Conservation (phyloP, 495 filamentous ascomycete genomes). For the Talaromyces borbonicus region DNA sequence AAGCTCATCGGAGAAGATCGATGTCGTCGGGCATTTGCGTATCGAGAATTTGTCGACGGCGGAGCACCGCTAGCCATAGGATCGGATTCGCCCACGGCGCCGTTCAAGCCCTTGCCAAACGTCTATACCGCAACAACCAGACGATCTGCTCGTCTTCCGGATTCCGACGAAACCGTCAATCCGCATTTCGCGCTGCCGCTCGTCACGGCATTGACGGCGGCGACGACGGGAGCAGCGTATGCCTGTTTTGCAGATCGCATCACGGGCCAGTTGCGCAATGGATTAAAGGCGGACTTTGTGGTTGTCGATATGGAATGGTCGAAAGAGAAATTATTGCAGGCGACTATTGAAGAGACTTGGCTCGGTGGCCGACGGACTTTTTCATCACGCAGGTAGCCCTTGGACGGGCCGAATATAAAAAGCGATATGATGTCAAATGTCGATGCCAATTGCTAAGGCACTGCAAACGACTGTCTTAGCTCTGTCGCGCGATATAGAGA, state of each 20-base stretch:
- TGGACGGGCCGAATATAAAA: too few species aligned
- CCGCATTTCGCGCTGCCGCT: slow-evolving; percentile 41
- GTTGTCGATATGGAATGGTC: slow-evolving; percentile 50
- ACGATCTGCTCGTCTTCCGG: slow-evolving; percentile 41
- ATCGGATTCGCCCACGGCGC: slow-evolving; percentile 51
- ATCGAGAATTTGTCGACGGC: slow-evolving; percentile 46
- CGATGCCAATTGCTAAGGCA: too few species aligned
- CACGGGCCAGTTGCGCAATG: slow-evolving; percentile 37
- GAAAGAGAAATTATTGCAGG: slow-evolving; percentile 39
- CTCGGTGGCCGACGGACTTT: slow-evolving; percentile 41
- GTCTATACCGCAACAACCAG: slow-evolving; percentile 53
- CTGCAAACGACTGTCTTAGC: too few species aligned
- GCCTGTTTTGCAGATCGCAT: slow-evolving; percentile 46
- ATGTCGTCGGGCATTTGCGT: slow-evolving; percentile 48
- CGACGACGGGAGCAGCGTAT: slow-evolving; percentile 48
- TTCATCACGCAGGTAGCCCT: too few species aligned
- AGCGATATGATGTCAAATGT: too few species aligned
- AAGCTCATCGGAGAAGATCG: slow-evolving; percentile 41
- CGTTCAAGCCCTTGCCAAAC: slow-evolving; percentile 45
- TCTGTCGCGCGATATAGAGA: too few species aligned
- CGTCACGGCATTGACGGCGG: slow-evolving; percentile 42
- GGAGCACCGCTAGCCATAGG: slow-evolving; percentile 48
- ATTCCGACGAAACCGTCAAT: slow-evolving; percentile 39
- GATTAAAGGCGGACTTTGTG: slow-evolving; percentile 47
- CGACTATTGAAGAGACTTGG: slow-evolving; percentile 46